Evolutionary conservation across 2,329 filamentous ascomycete genomes (phyloP), one percentile per base, ranked within the genome.

Genomic region (Pezicula neosporulosa): DNA sequence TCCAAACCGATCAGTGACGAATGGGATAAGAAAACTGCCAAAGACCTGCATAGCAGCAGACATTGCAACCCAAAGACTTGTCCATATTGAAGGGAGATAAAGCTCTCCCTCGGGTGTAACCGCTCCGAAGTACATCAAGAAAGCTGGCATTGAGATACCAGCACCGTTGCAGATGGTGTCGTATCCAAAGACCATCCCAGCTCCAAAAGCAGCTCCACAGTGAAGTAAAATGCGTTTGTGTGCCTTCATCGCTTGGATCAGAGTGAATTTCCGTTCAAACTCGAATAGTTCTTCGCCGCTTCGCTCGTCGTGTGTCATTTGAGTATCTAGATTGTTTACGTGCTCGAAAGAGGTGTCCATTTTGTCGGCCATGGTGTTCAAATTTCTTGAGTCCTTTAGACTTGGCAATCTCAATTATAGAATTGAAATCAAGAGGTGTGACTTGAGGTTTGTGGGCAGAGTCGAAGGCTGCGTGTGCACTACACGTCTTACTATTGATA

Each of bases 51-150:
- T n/a, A n/a, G n/a, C n/a, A n/a, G n/a, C n/a, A n/a, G n/a, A n/a
- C n/a, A n/a, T n/a, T n/a, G n/a, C n/a, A n/a, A n/a, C n/a, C n/a
- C n/a, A n/a, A n/a, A n/a, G n/a, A 3, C 38, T 44, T n/a, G 47
- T 44, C 47, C 47, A 49, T 33, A 37, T 45, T 13, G 47, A 49
- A 10, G 47, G 47, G n/a, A 49, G 28, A 13, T 44, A 49, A 16
- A 49, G 47, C 15, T 30, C 36, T 4, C 47, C 47, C 10, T 60
- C 49, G 63, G 63, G 42, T 36, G 42, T 36, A 16, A 37, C 19
- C 33, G 38, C 47, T 49, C 47, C 47, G 16, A 49, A 49, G 39
- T 49, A 49, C 15, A 44, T 19, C 15, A 49, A 28, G 27, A 49
- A 49, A 33, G 38, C 43, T 9, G 47, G 47, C 36, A 49, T 49